Percentiles rank a stretch among this genome's conserved stretches.
phyloP scores from a whole-genome alignment of 2,329 filamentous ascomycete genomes.

The Myriosclerotinia duriaeana region DNA sequence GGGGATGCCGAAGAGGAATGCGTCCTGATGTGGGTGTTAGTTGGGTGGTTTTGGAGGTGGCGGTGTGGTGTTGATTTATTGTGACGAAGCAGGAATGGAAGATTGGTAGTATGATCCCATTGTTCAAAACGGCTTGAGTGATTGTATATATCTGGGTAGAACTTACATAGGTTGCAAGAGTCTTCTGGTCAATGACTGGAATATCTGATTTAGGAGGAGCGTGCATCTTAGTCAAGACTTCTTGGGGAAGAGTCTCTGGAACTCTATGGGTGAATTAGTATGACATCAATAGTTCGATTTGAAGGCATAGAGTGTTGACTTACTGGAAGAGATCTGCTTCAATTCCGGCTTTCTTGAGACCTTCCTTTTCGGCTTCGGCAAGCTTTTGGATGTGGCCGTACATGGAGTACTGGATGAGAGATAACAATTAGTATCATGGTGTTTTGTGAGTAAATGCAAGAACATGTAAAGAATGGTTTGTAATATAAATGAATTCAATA shows the following conservation, averaged over 20 bases:
- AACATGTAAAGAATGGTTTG: background rate
- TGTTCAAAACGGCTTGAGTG: background rate
- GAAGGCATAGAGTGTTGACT: constrained; percentile 14
- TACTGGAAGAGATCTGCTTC: constrained; percentile 65
- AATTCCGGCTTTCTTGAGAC: constrained; percentile 85
- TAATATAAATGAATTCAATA: background rate
- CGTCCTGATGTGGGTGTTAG: constrained; percentile 54
- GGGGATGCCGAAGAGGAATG: constrained; percentile 88
- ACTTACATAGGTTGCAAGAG: constrained; percentile 61
- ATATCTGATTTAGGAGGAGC: constrained; percentile 75
- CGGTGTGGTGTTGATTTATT: background rate
- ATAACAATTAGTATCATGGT: constrained; percentile 9
- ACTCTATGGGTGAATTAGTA: constrained; percentile 45
- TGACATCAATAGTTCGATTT: background rate
- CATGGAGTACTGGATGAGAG: constrained; percentile 71
- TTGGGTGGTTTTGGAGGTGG: background rate
- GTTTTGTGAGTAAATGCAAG: background rate
- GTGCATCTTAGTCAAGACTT: constrained; percentile 87
- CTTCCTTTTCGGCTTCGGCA: constrained; percentile 86
- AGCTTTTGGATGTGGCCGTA: constrained; percentile 86
- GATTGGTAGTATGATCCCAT: background rate
- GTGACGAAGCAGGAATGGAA: background rate
- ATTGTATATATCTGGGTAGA: background rate
- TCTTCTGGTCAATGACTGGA: constrained; percentile 57
- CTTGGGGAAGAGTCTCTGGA: constrained; percentile 79